A percentile compares a stretch with the other conserved stretches of the same genome.
Conservation (phyloP, 2,329 filamentous ascomycete genomes). For the Colletotrichum musicola region DNA sequence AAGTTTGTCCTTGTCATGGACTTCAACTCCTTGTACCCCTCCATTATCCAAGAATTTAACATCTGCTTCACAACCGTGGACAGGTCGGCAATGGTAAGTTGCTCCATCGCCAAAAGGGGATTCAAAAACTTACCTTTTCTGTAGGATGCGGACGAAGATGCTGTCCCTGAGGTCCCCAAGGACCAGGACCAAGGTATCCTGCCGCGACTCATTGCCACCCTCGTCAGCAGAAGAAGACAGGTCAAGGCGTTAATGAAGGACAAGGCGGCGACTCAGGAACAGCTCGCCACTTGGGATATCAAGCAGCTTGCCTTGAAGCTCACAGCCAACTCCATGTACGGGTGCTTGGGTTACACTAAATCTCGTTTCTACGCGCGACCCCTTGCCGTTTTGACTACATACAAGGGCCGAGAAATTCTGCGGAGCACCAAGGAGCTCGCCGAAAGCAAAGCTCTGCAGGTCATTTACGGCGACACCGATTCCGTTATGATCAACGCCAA, state of each 20-base stretch:
- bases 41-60: conserved; percentile 99
- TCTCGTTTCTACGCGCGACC: conserved; percentile 98
- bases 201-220: conserved; percentile 89
- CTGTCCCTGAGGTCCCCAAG: conserved; percentile 86
- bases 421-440: conserved; percentile 95
- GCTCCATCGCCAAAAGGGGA: background rate
- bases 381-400: conserved; percentile 94
- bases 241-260: conserved; percentile 98
- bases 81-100: conserved; percentile 75
- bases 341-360: conserved; percentile 95
- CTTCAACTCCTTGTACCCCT: conserved; percentile 98
- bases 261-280: conserved; percentile 84
- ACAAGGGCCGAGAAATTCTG: conserved; percentile 97
- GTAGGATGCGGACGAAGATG: conserved; percentile 79
- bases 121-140: conserved; percentile 45
- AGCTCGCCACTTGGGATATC: conserved; percentile 96
- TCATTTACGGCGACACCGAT: conserved; percentile 99
- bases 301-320: conserved; percentile 97
- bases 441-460: conserved; percentile 89
- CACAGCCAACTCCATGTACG: conserved; percentile 99
- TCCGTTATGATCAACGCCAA: conserved; percentile 99
- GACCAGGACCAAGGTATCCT: conserved; percentile 87
- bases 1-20: conserved; percentile 99
- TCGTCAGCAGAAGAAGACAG: conserved; percentile 88
- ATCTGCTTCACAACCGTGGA: conserved; percentile 99